Percentiles rank a stretch among this genome's conserved stretches.
These are phyloP conservation scores for Phytopythium helicoides DNA, from an alignment of 352 stramenopile species.

Conservation along the genomic window DNA sequence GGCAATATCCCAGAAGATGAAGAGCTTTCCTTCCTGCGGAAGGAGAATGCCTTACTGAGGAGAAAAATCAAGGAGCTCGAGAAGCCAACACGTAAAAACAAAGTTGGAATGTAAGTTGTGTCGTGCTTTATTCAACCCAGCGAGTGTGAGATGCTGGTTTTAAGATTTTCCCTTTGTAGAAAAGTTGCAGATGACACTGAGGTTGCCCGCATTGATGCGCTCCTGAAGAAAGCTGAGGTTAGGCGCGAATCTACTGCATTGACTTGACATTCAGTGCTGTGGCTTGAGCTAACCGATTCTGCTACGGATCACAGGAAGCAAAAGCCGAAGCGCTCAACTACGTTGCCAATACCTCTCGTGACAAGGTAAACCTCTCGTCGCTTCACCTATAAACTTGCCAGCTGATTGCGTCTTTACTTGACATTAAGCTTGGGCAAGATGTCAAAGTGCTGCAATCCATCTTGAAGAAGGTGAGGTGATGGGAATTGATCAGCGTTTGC, in stretches of 20 bases:
- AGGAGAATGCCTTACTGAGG: conserved; percentile 65
- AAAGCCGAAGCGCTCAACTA: conserved; percentile 77
- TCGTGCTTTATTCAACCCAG: background rate
- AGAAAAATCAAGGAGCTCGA: conserved; percentile 74
- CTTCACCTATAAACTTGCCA: no score
- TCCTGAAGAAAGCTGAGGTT: conserved; percentile 75
- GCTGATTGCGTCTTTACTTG: background rate
- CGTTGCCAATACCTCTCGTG: conserved; percentile 62
- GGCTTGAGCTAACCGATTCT: background rate
- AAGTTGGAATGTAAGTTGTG: conserved; percentile 28
- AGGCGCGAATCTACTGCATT: background rate
- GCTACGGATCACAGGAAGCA: conserved; percentile 30
- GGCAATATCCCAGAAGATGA: conserved; percentile 21
- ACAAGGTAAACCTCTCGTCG: conserved; percentile 45
- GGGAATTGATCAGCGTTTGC: no score
- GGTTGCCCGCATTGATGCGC: conserved; percentile 64
- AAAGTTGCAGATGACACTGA: conserved; percentile 46
- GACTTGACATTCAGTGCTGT: no score
- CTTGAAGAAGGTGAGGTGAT: conserved; percentile 52
- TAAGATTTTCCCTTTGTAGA: no score
- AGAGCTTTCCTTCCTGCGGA: conserved; percentile 45
- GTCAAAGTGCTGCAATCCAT: conserved; percentile 72
- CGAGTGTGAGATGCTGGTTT: no score
- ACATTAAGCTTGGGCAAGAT: conserved; percentile 59
- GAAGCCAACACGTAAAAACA: conserved; percentile 41